Evolutionary conservation across 108 stramenopile species (phyloP).

Genomic region (Cyclotella kingstonii): DNA sequence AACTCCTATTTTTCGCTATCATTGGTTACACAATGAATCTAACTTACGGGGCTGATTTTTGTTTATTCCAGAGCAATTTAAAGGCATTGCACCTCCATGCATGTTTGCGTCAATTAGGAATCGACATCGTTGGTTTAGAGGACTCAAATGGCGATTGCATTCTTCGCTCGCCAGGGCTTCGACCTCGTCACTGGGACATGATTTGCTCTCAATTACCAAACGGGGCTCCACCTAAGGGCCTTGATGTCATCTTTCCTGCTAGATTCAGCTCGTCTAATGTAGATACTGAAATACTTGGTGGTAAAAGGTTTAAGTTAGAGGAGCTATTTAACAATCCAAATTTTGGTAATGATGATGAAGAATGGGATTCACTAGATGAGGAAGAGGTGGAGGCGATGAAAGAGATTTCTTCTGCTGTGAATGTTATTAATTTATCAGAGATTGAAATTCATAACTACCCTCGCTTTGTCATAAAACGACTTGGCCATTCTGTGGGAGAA

Average conservation of each 20-base stretch:
- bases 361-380: slow-evolving; percentile 82
- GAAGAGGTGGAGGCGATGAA: slow-evolving; percentile 87
- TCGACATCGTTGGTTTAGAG: slow-evolving; percentile 74
- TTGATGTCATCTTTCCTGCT: slow-evolving; percentile 73
- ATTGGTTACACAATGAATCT: not conserved
- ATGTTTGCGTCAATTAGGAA: slow-evolving; percentile 76
- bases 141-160: slow-evolving; percentile 63
- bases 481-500: slow-evolving; percentile 38
- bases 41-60: no score
- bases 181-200: slow-evolving; percentile 81
- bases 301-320: slow-evolving; percentile 63
- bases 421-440: slow-evolving; percentile 62
- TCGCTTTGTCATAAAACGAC: slow-evolving; percentile 60
- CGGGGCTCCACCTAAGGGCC: slow-evolving; percentile 58
- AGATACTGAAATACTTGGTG: slow-evolving; percentile 64
- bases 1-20: not conserved
- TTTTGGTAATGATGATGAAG: slow-evolving; percentile 70
- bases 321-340: slow-evolving; percentile 42
- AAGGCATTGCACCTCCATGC: slow-evolving; percentile 86
- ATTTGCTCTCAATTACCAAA: slow-evolving; percentile 62
- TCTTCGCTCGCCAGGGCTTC: slow-evolving; percentile 75
- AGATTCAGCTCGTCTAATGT: slow-evolving; percentile 59
- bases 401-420: slow-evolving; percentile 74
- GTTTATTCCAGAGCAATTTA: slow-evolving; percentile 61
- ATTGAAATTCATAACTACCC: slow-evolving; percentile 73